phyloP scores from a whole-genome alignment of 2,329 filamentous ascomycete genomes.

The Fusarium nurragi region DNA sequence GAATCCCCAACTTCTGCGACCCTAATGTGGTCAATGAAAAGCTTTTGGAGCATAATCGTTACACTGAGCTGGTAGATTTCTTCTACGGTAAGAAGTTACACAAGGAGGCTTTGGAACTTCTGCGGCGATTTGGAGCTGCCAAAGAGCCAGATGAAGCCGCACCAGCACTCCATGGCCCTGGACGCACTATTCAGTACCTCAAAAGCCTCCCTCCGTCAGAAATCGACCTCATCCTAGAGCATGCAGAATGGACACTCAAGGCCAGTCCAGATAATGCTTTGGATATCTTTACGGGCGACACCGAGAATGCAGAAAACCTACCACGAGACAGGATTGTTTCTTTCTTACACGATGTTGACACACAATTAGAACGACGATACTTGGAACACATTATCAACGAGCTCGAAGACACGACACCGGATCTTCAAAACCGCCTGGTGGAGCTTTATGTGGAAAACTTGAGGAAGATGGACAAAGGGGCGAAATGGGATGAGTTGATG shows the following conservation, averaged over 20 bases:
- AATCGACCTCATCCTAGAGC: constrained; percentile 91
- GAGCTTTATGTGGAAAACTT: constrained; percentile 73
- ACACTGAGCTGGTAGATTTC: constrained; percentile 96
- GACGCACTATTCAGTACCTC: constrained; percentile 87
- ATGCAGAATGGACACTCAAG: constrained; percentile 86
- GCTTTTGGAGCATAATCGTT: constrained; percentile 85
- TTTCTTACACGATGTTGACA: constrained; percentile 77
- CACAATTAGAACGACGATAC: constrained; percentile 79
- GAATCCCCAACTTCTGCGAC: constrained; percentile 96
- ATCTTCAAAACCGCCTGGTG: constrained; percentile 87
- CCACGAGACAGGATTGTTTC: constrained; percentile 78
- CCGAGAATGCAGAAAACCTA: constrained; percentile 91
- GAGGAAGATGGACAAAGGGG: constrained; percentile 53
- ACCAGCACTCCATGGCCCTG: constrained; percentile 76
- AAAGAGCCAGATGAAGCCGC: constrained; percentile 60
- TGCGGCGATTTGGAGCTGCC: constrained; percentile 80
- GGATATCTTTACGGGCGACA: constrained; percentile 93
- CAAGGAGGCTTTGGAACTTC: constrained; percentile 81
- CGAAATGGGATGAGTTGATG: constrained; percentile 67
- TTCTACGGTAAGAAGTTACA: constrained; percentile 95
- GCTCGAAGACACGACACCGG: constrained; percentile 82
- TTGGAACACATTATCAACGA: constrained; percentile 91
- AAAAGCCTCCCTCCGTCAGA: constrained; percentile 86
- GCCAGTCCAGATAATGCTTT: constrained; percentile 80
- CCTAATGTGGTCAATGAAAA: constrained; percentile 95